Conservation (phyloP, 2,329 filamentous ascomycete genomes). For the Neonectria sp. region DNA sequence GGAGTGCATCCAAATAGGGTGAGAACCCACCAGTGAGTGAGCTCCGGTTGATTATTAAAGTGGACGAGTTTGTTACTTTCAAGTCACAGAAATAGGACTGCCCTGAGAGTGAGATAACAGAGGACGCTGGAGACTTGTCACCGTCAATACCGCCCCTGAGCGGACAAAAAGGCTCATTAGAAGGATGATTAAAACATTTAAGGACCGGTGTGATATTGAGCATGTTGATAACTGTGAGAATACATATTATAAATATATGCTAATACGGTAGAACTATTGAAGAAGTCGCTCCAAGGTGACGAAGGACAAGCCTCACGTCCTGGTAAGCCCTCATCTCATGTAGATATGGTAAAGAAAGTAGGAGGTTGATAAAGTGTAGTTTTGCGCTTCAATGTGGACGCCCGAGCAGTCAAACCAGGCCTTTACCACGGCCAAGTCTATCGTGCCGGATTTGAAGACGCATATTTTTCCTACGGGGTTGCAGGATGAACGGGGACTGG, state of each 20-base stretch:
- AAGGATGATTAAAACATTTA: constrained; percentile 71
- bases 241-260: constrained; percentile 46
- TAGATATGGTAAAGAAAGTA: constrained; percentile 44
- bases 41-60: no score
- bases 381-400: constrained; percentile 70
- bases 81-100: no score
- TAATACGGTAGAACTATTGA: constrained; percentile 61
- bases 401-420: constrained; percentile 64
- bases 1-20: no score
- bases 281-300: constrained; percentile 69
- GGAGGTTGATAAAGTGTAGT: constrained; percentile 49
- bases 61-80: no score
- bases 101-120: neutral
- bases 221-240: constrained; percentile 75
- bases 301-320: constrained; percentile 48
- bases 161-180: constrained; percentile 75
- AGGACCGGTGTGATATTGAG: constrained; percentile 74
- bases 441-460: constrained; percentile 63
- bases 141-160: constrained; percentile 78
- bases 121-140: constrained; percentile 75
- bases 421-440: constrained; percentile 58
- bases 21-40: no score
- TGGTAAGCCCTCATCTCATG: constrained; percentile 38
- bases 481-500: constrained; percentile 67
- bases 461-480: constrained; percentile 68